Evolutionary conservation across 495 filamentous ascomycete genomes (phyloP).

Genomic region (Neurospora terricola): DNA sequence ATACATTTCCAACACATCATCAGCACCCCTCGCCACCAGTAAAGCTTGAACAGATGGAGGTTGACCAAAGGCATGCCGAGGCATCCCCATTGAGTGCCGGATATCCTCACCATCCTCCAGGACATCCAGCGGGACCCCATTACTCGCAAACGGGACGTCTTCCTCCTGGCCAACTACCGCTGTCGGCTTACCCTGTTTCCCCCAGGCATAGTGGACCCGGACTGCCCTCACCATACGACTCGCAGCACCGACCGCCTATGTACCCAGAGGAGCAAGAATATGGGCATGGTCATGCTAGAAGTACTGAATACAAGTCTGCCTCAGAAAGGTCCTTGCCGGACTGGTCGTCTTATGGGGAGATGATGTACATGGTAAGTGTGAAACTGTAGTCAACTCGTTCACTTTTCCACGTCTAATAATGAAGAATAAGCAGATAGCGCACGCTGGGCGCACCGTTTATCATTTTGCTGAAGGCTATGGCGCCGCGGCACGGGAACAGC

Average conservation of each 20-base stretch:
- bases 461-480: conserved; percentile 39
- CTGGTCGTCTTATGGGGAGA: conserved; percentile 26
- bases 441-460: conserved; percentile 31
- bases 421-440: conserved; percentile 28
- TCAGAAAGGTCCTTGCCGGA: conserved; percentile 27
- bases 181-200: conserved; percentile 33
- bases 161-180: conserved; percentile 28
- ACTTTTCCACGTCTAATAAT: conserved; percentile 12
- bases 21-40: conserved; percentile 21
- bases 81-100: conserved; percentile 13
- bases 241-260: conserved; percentile 21
- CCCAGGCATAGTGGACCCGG: conserved; percentile 25
- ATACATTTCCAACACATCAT: conserved; percentile 16
- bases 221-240: conserved; percentile 31
- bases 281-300: conserved; percentile 14
- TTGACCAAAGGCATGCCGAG: conserved; percentile 18
- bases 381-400: neutral
- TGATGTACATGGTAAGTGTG: conserved; percentile 28
- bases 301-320: conserved; percentile 27
- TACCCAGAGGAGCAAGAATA: conserved; percentile 32
- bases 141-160: conserved; percentile 31
- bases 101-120: conserved; percentile 16
- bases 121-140: conserved; percentile 19
- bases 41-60: conserved; percentile 19
- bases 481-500: conserved; percentile 38